Evolutionary conservation across 768 basidiomycete genomes (phyloP), one percentile per base, ranked within the genome.

Genomic region (Erythrobasidium yunnanense): DNA sequence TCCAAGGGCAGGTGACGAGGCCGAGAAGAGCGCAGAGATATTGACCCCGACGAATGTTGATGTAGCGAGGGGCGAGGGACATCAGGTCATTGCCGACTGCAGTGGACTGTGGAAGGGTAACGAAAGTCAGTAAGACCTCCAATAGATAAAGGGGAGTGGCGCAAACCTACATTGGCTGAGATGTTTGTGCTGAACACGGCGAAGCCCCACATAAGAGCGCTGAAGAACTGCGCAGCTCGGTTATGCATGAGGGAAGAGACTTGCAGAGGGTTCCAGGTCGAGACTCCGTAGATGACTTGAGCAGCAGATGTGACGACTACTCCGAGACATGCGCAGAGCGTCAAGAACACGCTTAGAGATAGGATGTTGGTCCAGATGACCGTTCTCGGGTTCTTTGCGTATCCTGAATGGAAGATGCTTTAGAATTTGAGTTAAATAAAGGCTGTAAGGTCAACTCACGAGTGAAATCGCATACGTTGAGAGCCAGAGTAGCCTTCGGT

Each of bases 1-100:
- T 55, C 54, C 54, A 55, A 13, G 54, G 54, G 54, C 54, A 55
- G 30, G 54, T 55, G 54, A 7, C 6, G n/a, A 55, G 30, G 13
- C 54, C 88, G 4, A 92, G 73, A 51, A 91, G 58, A 0, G 87
- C 87, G 69, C 23, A 38, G 47, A 92, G 78, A 67, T 87, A 76
- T 2, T 68, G 69, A 0, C 90, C 90, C 8, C 90, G 80, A 55
- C 82, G 80, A 68, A 90, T 55, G 30, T 55, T 55, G 54, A 55
- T 55, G 30, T 55, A 55, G 15, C 34, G 27, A 13, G 54, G 54
- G 18, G 30, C 18, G 29, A 55, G 13, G 17, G 34, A 22, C 54
- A 55, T 55, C 54, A 55, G 30, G 23, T 55, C 54, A 33, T 55
- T 55, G 6, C 25, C 54, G 6, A 55, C 54, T 17, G 54, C 54